phyloP scores from a whole-genome alignment of 257 asterid species.

The Capsicum pubescens region DNA sequence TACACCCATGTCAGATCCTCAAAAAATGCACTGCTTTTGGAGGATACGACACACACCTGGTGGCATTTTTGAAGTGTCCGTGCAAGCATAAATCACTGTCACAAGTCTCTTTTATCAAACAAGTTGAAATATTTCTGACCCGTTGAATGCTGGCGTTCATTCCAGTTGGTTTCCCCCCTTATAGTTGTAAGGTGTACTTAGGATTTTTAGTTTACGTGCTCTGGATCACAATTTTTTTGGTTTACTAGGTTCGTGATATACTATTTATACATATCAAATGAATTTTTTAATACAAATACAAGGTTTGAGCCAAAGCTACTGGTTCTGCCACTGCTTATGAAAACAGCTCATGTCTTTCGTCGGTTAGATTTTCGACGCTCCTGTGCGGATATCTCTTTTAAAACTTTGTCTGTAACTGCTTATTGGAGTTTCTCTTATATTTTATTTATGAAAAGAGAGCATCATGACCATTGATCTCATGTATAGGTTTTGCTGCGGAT shows the following conservation, averaged over 20 bases:
- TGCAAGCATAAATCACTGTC: background rate
- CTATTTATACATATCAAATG: too few species aligned
- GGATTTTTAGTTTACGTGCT: too few species aligned
- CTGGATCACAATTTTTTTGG: too few species aligned
- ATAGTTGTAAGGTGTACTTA: background rate
- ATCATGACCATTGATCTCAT: conserved; percentile 34
- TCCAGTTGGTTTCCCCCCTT: conserved; percentile 2
- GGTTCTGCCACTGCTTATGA: too few species aligned
- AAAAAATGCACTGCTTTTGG: too few species aligned
- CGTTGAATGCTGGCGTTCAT: background rate
- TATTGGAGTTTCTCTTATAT: background rate
- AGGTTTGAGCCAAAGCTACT: too few species aligned
- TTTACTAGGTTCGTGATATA: too few species aligned
- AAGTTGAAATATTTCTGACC: background rate
- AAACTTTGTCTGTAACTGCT: background rate
- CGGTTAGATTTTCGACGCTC: background rate
- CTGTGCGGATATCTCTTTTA: conserved; percentile 6
- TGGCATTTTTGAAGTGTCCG: too few species aligned
- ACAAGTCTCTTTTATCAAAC: background rate
- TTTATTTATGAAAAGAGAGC: background rate
- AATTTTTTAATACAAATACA: too few species aligned
- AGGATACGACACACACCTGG: too few species aligned
- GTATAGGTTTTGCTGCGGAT: conserved; percentile 85
- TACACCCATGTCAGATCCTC: too few species aligned
- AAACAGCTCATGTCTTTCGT: background rate